A percentile compares a stretch with the other conserved stretches of the same genome.
Evolutionary conservation across 371 early-diverging fungal species (phyloP).

Genomic region (Mucor ambiguus): DNA sequence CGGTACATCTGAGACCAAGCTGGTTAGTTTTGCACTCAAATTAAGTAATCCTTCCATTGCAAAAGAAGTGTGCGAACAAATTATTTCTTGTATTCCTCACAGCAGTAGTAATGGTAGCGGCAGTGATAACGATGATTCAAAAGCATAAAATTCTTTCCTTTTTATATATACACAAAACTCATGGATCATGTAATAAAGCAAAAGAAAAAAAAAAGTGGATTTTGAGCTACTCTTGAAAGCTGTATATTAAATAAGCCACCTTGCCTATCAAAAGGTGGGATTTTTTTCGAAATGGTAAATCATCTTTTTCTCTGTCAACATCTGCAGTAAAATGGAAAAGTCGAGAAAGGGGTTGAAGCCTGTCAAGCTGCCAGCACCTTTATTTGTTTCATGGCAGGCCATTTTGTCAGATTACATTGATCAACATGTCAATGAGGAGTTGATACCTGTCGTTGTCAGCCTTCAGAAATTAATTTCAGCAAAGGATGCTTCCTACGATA

Average conservation of each 20-base stretch:
- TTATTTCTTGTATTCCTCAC: conserved; percentile 20
- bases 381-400: conserved; percentile 32
- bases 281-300: neutral
- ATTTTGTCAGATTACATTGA: conserved; percentile 15
- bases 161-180: no score
- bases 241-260: neutral
- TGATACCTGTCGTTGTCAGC: conserved; percentile 19
- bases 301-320: neutral
- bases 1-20: conserved; percentile 31
- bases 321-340: conserved; percentile 27
- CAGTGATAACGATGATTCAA: neutral
- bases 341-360: conserved; percentile 32
- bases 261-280: neutral
- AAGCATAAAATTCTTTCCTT: neutral
- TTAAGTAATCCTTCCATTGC: conserved; percentile 25
- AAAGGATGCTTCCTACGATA: conserved; percentile 33
- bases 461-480: conserved; percentile 24
- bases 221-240: no score
- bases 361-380: conserved; percentile 31
- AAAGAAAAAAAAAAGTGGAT: neutral
- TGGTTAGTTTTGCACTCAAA: conserved; percentile 53
- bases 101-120: neutral
- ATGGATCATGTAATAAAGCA: neutral
- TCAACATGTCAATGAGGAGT: conserved; percentile 5
- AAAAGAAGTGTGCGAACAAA: conserved; percentile 22